phyloP scores from a whole-genome alignment of 345 rosid genomes.

The Turritis glabra region DNA sequence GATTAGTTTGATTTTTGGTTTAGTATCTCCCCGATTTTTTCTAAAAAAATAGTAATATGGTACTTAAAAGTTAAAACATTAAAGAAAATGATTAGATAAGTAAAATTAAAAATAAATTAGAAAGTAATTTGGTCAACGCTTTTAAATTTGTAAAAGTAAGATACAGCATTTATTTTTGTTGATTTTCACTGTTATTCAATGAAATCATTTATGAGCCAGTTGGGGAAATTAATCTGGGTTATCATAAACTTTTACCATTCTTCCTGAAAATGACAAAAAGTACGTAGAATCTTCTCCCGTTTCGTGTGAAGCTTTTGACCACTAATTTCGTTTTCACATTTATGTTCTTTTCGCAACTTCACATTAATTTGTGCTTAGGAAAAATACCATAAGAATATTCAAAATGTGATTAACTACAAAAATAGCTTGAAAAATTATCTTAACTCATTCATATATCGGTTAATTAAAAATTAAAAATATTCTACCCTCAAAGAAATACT shows the following conservation, averaged over 20 bases:
- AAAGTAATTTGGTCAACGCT: conserved; percentile 3
- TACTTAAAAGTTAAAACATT: not conserved
- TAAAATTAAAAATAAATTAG: not conserved
- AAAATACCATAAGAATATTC: not conserved
- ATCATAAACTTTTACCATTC: not conserved
- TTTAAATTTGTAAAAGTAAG: not conserved
- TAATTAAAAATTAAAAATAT: conserved; percentile 6
- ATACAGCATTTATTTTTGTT: conserved; percentile 9
- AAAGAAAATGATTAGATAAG: not conserved
- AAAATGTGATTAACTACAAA: not conserved
- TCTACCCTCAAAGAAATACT: conserved; percentile 2
- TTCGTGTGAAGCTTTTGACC: not conserved
- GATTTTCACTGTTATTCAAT: not conserved
- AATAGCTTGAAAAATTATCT: not conserved
- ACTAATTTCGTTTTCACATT: not conserved
- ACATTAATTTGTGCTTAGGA: not conserved
- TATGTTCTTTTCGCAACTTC: not conserved
- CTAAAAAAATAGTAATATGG: no score
- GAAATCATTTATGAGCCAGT: not conserved
- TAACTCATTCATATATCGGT: not conserved
- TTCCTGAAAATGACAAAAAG: not conserved
- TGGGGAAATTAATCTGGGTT: not conserved
- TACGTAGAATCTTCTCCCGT: not conserved
- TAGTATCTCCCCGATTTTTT: no score
- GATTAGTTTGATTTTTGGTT: no score